Evolutionary conservation across 2,329 filamentous ascomycete species (phyloP).

Genomic region (Colletotrichum karsti): DNA sequence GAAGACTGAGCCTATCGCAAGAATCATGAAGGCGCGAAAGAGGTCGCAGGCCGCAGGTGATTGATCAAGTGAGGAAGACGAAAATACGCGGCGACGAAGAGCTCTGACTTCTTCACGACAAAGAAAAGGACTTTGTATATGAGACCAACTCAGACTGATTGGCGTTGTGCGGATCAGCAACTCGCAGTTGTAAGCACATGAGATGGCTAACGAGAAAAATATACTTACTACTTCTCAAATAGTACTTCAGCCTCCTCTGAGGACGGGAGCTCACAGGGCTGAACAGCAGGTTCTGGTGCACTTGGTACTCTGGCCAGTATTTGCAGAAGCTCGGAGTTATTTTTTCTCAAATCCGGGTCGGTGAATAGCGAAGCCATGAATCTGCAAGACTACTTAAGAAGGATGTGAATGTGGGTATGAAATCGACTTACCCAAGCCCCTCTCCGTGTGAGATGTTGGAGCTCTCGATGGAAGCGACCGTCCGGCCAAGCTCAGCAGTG

Average conservation of each 20-base stretch:
- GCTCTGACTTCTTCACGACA: conserved; percentile 34
- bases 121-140: conserved; percentile 37
- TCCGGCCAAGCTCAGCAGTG: conserved; percentile 9
- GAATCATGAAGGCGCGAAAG: conserved; percentile 46
- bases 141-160: conserved; percentile 29
- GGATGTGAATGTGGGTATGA: no score
- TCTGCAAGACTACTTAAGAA: not conserved
- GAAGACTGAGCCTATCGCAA: conserved; percentile 45
- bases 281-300: not conserved
- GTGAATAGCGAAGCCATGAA: conserved; percentile 30
- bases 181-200: no score
- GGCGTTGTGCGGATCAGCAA: not conserved
- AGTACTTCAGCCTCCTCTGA: conserved; percentile 13
- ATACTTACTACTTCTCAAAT: conserved; percentile 30
- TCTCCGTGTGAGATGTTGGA: conserved; percentile 18
- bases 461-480: conserved; percentile 29
- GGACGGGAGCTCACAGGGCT: conserved; percentile 17
- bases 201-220: not conserved
- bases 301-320: conserved; percentile 12
- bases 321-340: conserved; percentile 24
- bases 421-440: conserved; percentile 22
- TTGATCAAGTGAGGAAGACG: not conserved
- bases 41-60: conserved; percentile 35
- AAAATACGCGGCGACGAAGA: conserved; percentile 33
- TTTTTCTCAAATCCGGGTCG: conserved; percentile 27